These are phyloP conservation scores for Silene coronaria DNA, from an alignment of 179 eudicot species.

Conservation along the genomic window DNA sequence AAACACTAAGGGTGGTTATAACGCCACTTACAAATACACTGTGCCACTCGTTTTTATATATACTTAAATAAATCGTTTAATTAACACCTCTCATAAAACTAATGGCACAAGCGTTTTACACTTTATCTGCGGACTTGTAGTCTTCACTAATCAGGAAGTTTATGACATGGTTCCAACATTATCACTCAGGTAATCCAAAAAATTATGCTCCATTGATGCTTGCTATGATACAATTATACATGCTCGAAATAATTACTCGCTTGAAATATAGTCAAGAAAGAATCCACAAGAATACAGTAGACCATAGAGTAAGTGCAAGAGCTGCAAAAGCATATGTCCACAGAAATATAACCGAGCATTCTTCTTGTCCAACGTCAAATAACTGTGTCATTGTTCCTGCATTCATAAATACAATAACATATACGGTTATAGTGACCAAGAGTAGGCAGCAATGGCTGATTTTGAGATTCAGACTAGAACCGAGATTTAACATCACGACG, in stretches of 20 bases:
- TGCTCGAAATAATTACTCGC: background rate
- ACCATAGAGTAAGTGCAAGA: slow-evolving; percentile 29
- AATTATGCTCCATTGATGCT: background rate
- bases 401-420: background rate
- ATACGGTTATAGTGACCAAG: too few species aligned
- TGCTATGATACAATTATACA: slow-evolving; percentile 8
- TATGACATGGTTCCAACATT: background rate
- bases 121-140: background rate
- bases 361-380: slow-evolving; percentile 31
- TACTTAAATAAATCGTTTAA: too few species aligned
- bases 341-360: slow-evolving; percentile 32
- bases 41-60: too few species aligned
- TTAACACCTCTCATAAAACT: too few species aligned
- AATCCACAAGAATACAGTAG: slow-evolving; percentile 30
- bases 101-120: too few species aligned
- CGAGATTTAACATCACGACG: too few species aligned
- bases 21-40: too few species aligned
- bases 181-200: background rate
- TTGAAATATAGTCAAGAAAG: slow-evolving; percentile 18
- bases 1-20: too few species aligned
- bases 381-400: slow-evolving; percentile 38
- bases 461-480: too few species aligned
- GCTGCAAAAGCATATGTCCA: slow-evolving; percentile 35
- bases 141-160: background rate
- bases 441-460: too few species aligned